Base-by-base conservation (phyloP, 2,329 filamentous ascomycete genomes). In the Gliomastix tumulicola region DNA sequence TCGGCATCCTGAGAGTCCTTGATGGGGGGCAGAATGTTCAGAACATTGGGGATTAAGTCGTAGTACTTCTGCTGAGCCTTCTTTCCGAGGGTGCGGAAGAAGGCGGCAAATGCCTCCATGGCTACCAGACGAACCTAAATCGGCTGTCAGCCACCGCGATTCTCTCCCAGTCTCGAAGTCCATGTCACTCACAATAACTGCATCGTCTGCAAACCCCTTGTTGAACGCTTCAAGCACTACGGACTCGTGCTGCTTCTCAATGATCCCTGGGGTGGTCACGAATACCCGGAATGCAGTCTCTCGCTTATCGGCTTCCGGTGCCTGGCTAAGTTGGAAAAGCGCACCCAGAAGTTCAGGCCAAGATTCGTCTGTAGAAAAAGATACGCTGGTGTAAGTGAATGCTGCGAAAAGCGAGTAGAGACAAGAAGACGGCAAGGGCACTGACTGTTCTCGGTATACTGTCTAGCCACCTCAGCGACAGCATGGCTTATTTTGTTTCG, bases 401-500 rank as follows among this genome's bases (percentile, higher is more conserved):
- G n/a, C n/a, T n/a, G n/a, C n/a, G n/a, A n/a, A n/a, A n/a, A n/a
- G n/a, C n/a, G n/a, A n/a, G n/a, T n/a, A n/a, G n/a, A n/a, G 6
- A n/a, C n/a, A n/a, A n/a, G n/a, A n/a, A n/a, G n/a, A n/a, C n/a
- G n/a, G n/a, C n/a, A n/a, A n/a, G n/a, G n/a, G 30, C 36, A 67
- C 81, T 59, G 72, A 94, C 88, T 82, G 53, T 84, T 88, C 51
- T 97, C 92, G 31, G 86, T 84, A 63, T 96, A 96, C 66, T 98
- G 88, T 53, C 92, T 80, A 31, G 90, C 92, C 42, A 98, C 74
- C 63, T 98, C 92, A 18, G 92, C 92, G 43, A 97, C 85, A n/a
- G 90, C 88, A 63, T 98, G 92, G 50, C 89, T 92, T 56, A 97
- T 85, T 64, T 98, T 98, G 67, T 95, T 92, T 51, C 92, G 76